These are phyloP conservation scores for Polytolypa hystricis DNA, from an alignment of 2,329 filamentous ascomycete species.

Conservation along the genomic window DNA sequence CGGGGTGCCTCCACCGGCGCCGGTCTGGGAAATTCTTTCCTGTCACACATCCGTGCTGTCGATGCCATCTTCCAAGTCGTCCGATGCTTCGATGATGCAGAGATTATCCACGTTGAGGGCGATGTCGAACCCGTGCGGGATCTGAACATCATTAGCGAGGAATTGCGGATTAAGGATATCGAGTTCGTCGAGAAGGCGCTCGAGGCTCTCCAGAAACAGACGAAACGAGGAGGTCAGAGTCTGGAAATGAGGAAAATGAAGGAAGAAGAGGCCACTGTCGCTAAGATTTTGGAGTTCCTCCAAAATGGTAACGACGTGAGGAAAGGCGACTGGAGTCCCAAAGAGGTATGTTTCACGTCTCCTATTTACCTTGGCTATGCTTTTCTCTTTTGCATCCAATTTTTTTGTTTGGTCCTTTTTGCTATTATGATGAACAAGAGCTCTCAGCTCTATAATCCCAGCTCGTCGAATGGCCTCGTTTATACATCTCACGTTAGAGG, in stretches of 20 bases:
- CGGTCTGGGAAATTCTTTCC: slow-evolving; percentile 92
- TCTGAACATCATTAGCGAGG: slow-evolving; percentile 91
- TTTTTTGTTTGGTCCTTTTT: slow-evolving; percentile 25
- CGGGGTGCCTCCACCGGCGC: slow-evolving; percentile 93
- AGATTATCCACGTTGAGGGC: slow-evolving; percentile 99
- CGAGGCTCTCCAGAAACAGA: slow-evolving; percentile 88
- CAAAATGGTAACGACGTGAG: slow-evolving; percentile 87
- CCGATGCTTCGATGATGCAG: slow-evolving; percentile 94
- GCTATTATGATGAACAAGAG: slow-evolving; percentile 99
- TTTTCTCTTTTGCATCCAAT: slow-evolving; percentile 12
- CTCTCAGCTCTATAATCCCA: slow-evolving; percentile 95
- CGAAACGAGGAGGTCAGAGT: slow-evolving; percentile 82
- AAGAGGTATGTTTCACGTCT: slow-evolving; percentile 60
- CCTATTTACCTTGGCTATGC: slow-evolving; percentile 16
- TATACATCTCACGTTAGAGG: slow-evolving; percentile 60
- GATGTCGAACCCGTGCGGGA: slow-evolving; percentile 93
- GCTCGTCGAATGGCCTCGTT: slow-evolving; percentile 91
- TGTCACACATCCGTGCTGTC: slow-evolving; percentile 96
- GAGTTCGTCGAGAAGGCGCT: slow-evolving; percentile 96
- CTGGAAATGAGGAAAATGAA: slow-evolving; percentile 96
- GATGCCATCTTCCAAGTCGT: slow-evolving; percentile 98
- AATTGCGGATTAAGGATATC: slow-evolving; percentile 94
- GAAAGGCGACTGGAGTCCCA: slow-evolving; percentile 77
- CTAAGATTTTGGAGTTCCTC: slow-evolving; percentile 74
- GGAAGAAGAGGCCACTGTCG: slow-evolving; percentile 86